Evolutionary conservation across 495 filamentous ascomycete species (phyloP).

Genomic region (Talaromyces trachyspermus): DNA sequence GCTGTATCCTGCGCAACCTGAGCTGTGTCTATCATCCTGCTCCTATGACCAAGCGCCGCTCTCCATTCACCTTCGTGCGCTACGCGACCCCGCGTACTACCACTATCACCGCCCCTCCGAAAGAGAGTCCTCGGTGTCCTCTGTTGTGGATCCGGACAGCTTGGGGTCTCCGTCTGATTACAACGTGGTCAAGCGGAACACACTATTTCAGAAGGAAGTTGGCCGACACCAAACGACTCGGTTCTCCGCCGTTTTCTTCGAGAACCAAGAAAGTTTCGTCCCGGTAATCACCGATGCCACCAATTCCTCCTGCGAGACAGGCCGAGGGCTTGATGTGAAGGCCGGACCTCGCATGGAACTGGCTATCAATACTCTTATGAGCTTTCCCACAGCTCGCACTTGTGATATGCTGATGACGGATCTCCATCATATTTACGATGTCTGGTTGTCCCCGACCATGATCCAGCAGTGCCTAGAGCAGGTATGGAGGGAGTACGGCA

Average conservation of each 20-base stretch:
- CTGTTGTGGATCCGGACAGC: not conserved
- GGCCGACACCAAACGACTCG: not conserved
- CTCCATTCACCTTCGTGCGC: not conserved
- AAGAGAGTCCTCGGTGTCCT: not conserved
- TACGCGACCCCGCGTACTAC: not conserved
- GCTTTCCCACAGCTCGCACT: not conserved
- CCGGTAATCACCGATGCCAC: not conserved
- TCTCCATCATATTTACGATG: not conserved
- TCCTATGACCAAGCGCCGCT: slow-evolving; percentile 16
- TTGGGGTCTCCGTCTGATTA: not conserved
- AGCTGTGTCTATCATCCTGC: slow-evolving; percentile 28
- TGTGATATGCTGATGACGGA: not conserved
- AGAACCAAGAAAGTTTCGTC: not conserved
- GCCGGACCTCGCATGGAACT: not conserved
- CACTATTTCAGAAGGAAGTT: not conserved
- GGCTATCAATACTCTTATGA: not conserved
- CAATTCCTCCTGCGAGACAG: not conserved
- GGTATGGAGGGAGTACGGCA: not conserved
- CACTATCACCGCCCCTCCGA: not conserved
- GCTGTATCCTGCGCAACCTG: slow-evolving; percentile 17
- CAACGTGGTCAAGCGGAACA: not conserved
- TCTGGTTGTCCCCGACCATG: not conserved
- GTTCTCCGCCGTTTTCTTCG: not conserved
- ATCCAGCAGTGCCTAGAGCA: not conserved
- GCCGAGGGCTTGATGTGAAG: not conserved